phyloP scores from a whole-genome alignment of 495 filamentous ascomycete genomes.

The Venustampulla echinocandica region DNA sequence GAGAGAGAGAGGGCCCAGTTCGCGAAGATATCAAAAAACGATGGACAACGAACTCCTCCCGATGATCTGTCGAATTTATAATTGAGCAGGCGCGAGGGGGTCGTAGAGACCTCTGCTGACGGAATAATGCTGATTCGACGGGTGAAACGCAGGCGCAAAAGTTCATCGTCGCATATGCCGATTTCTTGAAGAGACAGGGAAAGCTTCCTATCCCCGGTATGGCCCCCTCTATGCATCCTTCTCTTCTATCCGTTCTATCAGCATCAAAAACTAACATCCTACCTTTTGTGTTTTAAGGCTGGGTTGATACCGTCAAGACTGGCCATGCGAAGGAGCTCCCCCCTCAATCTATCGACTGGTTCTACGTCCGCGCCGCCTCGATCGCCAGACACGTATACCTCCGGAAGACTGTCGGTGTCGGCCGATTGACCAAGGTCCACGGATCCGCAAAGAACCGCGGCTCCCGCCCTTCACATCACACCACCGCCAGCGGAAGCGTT shows the following conservation, averaged over 20 bases:
- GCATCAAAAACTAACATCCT: constrained; percentile 1
- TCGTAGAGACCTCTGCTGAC: constrained; percentile 49
- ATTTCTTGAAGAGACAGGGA: constrained; percentile 97
- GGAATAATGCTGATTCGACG: constrained; percentile 49
- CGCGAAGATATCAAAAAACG: constrained; percentile 15
- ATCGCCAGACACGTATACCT: constrained; percentile 98
- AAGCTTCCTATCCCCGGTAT: constrained; percentile 94
- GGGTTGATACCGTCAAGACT: constrained; percentile 99
- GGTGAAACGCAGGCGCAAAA: constrained; percentile 64
- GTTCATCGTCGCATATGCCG: constrained; percentile 90
- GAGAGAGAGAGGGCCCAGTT: constrained; percentile 7
- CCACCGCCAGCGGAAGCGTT: constrained; percentile 87
- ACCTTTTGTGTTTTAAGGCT: constrained; percentile 46
- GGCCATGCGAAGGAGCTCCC: constrained; percentile 92
- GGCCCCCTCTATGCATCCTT: constrained; percentile 21
- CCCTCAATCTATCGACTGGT: constrained; percentile 96
- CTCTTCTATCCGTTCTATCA: background rate
- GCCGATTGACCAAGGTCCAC: constrained; percentile 82
- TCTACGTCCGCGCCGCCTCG: constrained; percentile 93
- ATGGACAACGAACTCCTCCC: background rate
- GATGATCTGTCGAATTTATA: constrained; percentile 21
- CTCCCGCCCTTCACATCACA: constrained; percentile 82
- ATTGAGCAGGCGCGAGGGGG: constrained; percentile 48
- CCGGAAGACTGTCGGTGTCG: constrained; percentile 96
- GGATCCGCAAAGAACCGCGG: constrained; percentile 96